Base-by-base conservation (phyloP, 192 early-diverging fungal species). In the Coemansia sp. region DNA sequence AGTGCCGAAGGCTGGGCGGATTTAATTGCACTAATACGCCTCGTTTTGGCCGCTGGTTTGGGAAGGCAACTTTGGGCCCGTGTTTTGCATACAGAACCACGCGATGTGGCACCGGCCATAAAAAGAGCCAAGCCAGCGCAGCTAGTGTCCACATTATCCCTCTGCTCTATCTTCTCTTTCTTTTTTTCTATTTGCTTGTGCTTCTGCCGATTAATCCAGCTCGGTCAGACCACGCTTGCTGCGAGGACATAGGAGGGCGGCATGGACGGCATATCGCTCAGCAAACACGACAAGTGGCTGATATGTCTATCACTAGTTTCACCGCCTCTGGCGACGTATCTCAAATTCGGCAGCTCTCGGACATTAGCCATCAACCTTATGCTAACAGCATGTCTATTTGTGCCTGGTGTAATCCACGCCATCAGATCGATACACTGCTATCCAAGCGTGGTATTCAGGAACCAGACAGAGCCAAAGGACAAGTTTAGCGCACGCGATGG, bases 321-420 rank as follows among this genome's bases (percentile, higher is more conserved):
- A 46, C 74, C 74, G 50, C 79, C 74, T 12, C 38, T 76, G 22
- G 79, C 79, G 12, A 73, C 60, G 18, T 81, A 70, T 27, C 71
- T 81, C 40, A 81, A 81, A 40, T 81, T 81, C 53, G 79, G 79
- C 12, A 70, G 44, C 41, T 81, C 79, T 31, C 64, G 69, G 16
- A 81, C 74, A 22, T 65, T 81, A 13, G 55, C 49, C 1, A 65
- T 62, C 50, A 81, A 81, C 65, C 71, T 71, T 55, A 29, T 81
- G 43, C 58, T 81, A 39, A 81, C 80, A 20, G 62, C 52, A 0
- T 76, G 71, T 16, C 72, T 81, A 15, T 57, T 81, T 8, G 43
- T 81, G 41, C 80, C 80, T 0, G 80, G 74, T 7, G 33, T 76
- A 12, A 39, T 74, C 20, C 80, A 81, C 38, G 80, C 80, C 1